Percentiles rank a stretch among this genome's conserved stretches.
Conservation (phyloP, 345 rosid genomes). For the Alliaria petiolata region DNA sequence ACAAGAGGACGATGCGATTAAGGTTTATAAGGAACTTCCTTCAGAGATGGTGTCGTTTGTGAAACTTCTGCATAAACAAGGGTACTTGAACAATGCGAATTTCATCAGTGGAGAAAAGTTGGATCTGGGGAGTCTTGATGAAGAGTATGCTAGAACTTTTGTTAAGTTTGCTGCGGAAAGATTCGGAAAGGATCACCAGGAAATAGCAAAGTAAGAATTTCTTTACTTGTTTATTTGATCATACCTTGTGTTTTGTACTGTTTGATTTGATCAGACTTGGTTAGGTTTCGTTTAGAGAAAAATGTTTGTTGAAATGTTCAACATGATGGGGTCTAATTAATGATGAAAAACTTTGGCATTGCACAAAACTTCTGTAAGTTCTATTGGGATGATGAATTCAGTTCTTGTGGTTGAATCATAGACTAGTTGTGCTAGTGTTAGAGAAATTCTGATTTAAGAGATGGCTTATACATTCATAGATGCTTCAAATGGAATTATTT, state of each 20-base stretch:
- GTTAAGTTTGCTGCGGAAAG: constrained; percentile 50
- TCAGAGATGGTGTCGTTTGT: constrained; percentile 46
- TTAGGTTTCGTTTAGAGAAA: neutral
- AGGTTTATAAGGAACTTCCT: constrained; percentile 52
- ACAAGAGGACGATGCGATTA: constrained; percentile 7
- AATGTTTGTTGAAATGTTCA: neutral
- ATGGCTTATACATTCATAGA: neutral
- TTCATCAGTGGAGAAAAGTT: constrained; percentile 41
- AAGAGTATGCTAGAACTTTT: constrained; percentile 53
- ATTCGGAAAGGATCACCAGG: constrained; percentile 70
- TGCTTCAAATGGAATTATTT: too few relatives aligned
- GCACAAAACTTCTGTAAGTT: neutral
- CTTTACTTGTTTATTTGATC: neutral
- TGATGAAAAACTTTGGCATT: neutral
- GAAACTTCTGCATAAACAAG: constrained; percentile 48
- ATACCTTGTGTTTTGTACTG: neutral
- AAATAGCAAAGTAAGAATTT: constrained; percentile 67
- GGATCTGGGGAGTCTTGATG: constrained; percentile 49
- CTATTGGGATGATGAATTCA: constrained; percentile 1
- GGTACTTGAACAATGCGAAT: constrained; percentile 67
- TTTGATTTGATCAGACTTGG: neutral
- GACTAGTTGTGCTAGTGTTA: neutral
- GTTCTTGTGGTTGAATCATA: neutral
- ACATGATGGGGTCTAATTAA: neutral
- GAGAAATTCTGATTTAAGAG: neutral